These are phyloP conservation scores for Fragilaria radians DNA, from an alignment of 108 stramenopile species.

Conservation along the genomic window DNA sequence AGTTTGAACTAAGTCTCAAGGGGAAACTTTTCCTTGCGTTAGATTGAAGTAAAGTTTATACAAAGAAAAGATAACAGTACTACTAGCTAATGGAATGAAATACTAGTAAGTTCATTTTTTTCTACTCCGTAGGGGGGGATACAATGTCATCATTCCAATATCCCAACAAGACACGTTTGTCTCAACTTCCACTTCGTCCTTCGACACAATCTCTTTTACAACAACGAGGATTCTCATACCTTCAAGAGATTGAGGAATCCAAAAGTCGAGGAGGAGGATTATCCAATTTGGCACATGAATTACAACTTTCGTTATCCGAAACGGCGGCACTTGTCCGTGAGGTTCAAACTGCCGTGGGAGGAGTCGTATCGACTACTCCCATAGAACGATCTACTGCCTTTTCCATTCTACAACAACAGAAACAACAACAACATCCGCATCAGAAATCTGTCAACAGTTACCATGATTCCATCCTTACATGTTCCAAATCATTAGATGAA, in stretches of 20 bases:
- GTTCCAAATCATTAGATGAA: constrained; percentile 62
- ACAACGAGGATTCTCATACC: constrained; percentile 51
- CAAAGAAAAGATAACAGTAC: too few species aligned
- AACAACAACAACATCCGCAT: background rate
- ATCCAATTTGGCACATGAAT: constrained; percentile 38
- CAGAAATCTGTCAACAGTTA: too few species aligned
- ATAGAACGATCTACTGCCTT: background rate
- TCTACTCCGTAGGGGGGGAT: too few species aligned
- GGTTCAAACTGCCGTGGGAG: constrained; percentile 5
- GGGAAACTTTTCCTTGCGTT: too few species aligned
- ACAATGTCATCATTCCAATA: too few species aligned
- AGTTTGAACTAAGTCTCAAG: too few species aligned
- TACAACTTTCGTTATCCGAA: constrained; percentile 18
- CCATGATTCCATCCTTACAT: constrained; percentile 79
- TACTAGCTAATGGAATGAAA: too few species aligned
- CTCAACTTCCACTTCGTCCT: constrained; percentile 60
- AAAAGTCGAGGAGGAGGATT: constrained; percentile 24
- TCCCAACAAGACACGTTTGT: constrained; percentile 42
- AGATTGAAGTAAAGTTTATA: too few species aligned
- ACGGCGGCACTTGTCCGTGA: constrained; percentile 29
- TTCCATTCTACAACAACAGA: constrained; percentile 1
- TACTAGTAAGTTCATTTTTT: too few species aligned
- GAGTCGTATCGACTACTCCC: background rate
- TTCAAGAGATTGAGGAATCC: constrained; percentile 43
- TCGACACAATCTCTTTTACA: constrained; percentile 54